Conservation (phyloP, 2,329 filamentous ascomycete genomes). For the Didymella keratinophila region DNA sequence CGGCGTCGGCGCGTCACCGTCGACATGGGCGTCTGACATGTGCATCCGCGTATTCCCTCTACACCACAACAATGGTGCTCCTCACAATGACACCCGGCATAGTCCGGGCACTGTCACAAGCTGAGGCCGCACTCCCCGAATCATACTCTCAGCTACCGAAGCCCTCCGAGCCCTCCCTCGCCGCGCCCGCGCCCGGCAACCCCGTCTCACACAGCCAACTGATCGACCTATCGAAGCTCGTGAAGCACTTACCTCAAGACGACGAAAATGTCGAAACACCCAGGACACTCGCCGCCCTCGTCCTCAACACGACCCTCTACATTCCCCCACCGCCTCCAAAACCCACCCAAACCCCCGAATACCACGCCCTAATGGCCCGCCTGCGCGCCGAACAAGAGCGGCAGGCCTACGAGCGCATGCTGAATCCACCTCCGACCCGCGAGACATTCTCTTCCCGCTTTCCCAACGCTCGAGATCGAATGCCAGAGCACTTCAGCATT, state of each 20-base stretch:
- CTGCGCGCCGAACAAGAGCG: constrained; percentile 85
- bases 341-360: constrained; percentile 72
- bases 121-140: constrained; percentile 24
- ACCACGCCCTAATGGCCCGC: constrained; percentile 84
- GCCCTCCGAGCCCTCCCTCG: constrained; percentile 59
- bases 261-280: background rate
- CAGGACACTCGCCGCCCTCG: constrained; percentile 70
- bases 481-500: constrained; percentile 60
- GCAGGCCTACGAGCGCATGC: constrained; percentile 81
- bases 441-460: constrained; percentile 69
- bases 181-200: constrained; percentile 63
- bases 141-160: constrained; percentile 31
- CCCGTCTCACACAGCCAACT: constrained; percentile 77
- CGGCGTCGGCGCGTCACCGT: constrained; percentile 4
- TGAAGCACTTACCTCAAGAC: constrained; percentile 50
- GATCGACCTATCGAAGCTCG: constrained; percentile 65
- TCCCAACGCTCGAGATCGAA: constrained; percentile 47
- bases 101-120: constrained; percentile 65
- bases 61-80: constrained; percentile 68
- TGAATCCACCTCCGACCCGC: constrained; percentile 64
- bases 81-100: constrained; percentile 78
- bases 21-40: constrained; percentile 58
- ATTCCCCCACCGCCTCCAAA: constrained; percentile 81
- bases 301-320: constrained; percentile 77
- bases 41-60: background rate